A percentile compares a stretch with the other conserved stretches of the same genome.
Evolutionary conservation across 1,284 basidiomycete genomes (phyloP).

Genomic region (Fomitopsis schrenkii): DNA sequence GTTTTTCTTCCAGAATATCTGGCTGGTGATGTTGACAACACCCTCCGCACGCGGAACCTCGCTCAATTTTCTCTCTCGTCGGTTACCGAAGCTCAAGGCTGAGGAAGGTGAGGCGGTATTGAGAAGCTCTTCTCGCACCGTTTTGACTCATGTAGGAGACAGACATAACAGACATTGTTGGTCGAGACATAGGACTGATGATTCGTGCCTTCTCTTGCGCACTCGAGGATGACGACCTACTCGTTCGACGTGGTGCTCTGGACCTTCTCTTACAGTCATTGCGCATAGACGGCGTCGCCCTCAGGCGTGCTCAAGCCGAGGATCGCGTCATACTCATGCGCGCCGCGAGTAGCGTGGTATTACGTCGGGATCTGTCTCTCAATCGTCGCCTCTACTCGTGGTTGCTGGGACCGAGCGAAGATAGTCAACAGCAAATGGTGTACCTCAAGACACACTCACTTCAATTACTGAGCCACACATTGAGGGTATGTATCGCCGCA

Average conservation of each 20-base stretch:
- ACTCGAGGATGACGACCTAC: constrained; percentile 85
- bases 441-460: constrained; percentile 72
- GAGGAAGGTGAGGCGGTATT: constrained; percentile 55
- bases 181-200: constrained; percentile 87
- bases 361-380: constrained; percentile 89
- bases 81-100: constrained; percentile 66
- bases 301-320: constrained; percentile 60
- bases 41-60: constrained; percentile 83
- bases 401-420: constrained; percentile 84
- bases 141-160: constrained; percentile 11
- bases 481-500: constrained; percentile 48
- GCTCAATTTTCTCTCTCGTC: constrained; percentile 81
- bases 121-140: constrained; percentile 3
- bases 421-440: constrained; percentile 63
- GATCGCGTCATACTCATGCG: constrained; percentile 78
- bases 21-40: constrained; percentile 91
- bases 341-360: constrained; percentile 77
- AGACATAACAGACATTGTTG: constrained; percentile 77
- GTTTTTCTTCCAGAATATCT: constrained; percentile 95
- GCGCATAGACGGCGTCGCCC: constrained; percentile 65
- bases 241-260: constrained; percentile 79
- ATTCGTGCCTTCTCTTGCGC: constrained; percentile 88
- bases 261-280: constrained; percentile 79
- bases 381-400: constrained; percentile 93
- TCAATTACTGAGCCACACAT: constrained; percentile 60